Conservation (phyloP, 495 filamentous ascomycete species). For the Trichodelitschia bisporula region DNA sequence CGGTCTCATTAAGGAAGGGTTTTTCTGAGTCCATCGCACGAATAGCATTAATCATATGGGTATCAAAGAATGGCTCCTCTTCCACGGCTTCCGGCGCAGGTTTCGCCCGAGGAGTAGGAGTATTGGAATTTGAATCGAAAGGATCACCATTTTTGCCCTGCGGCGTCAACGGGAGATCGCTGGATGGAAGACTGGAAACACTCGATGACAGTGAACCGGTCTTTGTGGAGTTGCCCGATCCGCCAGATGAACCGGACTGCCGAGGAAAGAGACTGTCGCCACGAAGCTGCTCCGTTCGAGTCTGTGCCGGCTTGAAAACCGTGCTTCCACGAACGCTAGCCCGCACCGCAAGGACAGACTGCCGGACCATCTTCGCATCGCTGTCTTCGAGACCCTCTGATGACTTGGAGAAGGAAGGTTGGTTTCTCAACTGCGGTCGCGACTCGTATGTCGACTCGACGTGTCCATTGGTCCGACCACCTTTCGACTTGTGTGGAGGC, state of each 20-base stretch:
- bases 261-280: constrained; percentile 7
- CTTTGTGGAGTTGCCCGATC: too few species aligned
- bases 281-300: constrained; percentile 32
- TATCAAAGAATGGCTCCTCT: not conserved
- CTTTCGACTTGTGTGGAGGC: constrained; percentile 4
- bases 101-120: not conserved
- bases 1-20: not conserved
- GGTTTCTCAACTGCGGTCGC: too few species aligned
- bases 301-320: constrained; percentile 1
- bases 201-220: not conserved
- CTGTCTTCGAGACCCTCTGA: constrained; percentile 5
- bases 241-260: not conserved
- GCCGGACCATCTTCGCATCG: constrained; percentile 6
- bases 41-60: not conserved
- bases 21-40: not conserved
- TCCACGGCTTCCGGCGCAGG: not conserved
- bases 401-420: not conserved
- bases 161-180: too few species aligned
- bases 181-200: not conserved
- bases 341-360: constrained; percentile 3
- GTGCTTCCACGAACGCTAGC: constrained; percentile 1
- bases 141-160: not conserved
- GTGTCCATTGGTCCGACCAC: not conserved
- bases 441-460: too few species aligned
- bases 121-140: not conserved